These are phyloP conservation scores for Macrolepiota fuliginosa DNA, from an alignment of 768 basidiomycete species.

Conservation along the genomic window DNA sequence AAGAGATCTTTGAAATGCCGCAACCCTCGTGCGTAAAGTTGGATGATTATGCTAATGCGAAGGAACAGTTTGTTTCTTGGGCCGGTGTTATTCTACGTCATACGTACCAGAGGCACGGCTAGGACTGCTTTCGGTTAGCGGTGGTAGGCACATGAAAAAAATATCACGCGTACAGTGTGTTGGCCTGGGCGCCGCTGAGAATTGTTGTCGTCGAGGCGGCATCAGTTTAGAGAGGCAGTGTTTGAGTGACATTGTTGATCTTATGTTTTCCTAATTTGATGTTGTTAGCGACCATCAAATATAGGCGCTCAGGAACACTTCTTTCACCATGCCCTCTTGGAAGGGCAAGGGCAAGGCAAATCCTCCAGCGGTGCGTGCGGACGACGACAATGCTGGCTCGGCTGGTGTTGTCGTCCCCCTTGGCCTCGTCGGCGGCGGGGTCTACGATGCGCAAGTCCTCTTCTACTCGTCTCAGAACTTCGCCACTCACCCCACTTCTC, in stretches of 20 bases:
- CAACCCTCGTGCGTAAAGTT: conserved; percentile 31
- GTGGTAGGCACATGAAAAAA: neutral
- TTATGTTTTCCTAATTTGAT: conserved; percentile 9
- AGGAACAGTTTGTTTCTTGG: neutral
- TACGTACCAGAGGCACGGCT: conserved; percentile 29
- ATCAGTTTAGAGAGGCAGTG: conserved; percentile 7
- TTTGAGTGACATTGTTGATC: neutral
- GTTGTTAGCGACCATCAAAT: neutral
- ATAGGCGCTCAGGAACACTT: neutral
- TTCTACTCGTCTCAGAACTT: neutral
- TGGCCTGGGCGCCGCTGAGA: conserved; percentile 16
- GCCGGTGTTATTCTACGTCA: neutral
- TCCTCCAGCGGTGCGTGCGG: neutral
- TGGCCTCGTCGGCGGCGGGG: conserved; percentile 49
- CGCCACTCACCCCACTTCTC: neutral
- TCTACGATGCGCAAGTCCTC: conserved; percentile 58
- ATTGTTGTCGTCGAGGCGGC: conserved; percentile 6
- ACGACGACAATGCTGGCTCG: conserved; percentile 28
- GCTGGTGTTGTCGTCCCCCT: conserved; percentile 60
- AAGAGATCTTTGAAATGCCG: conserved; percentile 39
- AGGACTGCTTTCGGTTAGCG: conserved; percentile 21
- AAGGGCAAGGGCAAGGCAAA: conserved; percentile 22
- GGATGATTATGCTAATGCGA: conserved; percentile 31
- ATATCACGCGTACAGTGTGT: conserved; percentile 27
- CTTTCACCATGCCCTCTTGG: conserved; percentile 13